Evolutionary conservation across 2,329 filamentous ascomycete genomes (phyloP).

Genomic region (Claviceps paspali): DNA sequence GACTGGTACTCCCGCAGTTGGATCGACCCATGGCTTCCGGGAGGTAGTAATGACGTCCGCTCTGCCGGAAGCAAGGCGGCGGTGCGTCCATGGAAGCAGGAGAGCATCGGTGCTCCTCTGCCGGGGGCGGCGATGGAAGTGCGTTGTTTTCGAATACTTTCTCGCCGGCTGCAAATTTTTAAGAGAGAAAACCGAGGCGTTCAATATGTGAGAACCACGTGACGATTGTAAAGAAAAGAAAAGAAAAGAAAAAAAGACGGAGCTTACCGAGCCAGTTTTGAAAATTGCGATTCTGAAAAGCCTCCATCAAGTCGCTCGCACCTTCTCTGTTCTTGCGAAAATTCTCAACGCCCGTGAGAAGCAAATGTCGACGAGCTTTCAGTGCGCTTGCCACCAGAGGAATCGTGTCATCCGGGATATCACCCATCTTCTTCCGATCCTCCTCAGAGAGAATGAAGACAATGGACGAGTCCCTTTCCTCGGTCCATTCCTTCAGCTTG

Average conservation of each 20-base stretch:
- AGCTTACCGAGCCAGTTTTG: slow-evolving; percentile 24
- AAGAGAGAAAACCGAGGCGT: no score
- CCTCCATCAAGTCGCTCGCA: slow-evolving; percentile 12
- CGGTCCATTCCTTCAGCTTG: slow-evolving; percentile 17
- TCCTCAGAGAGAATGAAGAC: slow-evolving; percentile 12
- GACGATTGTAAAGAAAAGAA: background rate
- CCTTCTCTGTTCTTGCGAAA: slow-evolving; percentile 4
- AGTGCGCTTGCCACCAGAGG: slow-evolving; percentile 18
- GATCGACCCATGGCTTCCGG: slow-evolving; percentile 2
- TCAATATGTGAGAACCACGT: no score
- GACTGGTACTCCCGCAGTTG: background rate
- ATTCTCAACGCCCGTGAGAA: slow-evolving; percentile 9
- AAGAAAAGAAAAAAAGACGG: background rate
- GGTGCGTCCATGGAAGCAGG: slow-evolving; percentile 8
- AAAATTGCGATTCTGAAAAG: slow-evolving; percentile 12
- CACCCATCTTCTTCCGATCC: slow-evolving; percentile 16
- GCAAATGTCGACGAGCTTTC: slow-evolving; percentile 14
- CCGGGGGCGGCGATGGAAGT: slow-evolving; percentile 14
- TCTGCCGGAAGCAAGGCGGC: slow-evolving; percentile 8
- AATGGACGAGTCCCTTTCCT: slow-evolving; percentile 9
- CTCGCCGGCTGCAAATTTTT: slow-evolving; percentile 20
- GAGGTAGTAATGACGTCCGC: slow-evolving; percentile 15
- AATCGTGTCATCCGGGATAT: slow-evolving; percentile 15
- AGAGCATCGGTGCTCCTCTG: slow-evolving; percentile 8
- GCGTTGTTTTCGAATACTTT: slow-evolving; percentile 13